Base-by-base conservation (phyloP, 805 yeast genomes). In the Pichia paraexigua region DNA sequence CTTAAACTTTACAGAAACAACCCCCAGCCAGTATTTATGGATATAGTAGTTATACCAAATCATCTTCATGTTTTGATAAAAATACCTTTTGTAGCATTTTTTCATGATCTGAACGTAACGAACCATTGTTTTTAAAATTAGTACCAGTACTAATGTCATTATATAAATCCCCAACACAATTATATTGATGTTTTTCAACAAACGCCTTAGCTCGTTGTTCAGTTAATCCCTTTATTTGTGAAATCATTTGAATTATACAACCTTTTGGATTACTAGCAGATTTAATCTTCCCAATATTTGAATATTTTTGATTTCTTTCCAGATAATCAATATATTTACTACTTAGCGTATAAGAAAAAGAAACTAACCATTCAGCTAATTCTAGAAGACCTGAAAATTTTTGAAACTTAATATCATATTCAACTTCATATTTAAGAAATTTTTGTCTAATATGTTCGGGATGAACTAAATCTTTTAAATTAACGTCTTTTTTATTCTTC, bases 201-300 rank as follows among this genome's bases (percentile, higher is more conserved):
- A 83, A 65, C 21, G 72, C 68, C 45, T 74, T 73, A 0, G 82
- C 77, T 49, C 75, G 75, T 2, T 73, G 61, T 11, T 71, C 74
- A 2, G 86, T 82, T 74, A 85, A 73, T 55, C 73, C 69, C 50
- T 78, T 80, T 56, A 85, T 73, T 51, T 83, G 83, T 48, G 75
- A 72, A 27, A 85, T 56, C 50, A 81, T 72, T 56, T 76, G 76
- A 5, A 72, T 55, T 57, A 72, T 76, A 0, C 81, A 73, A 43
- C 77, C 78, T 24, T 66, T 64, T 4, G 68, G 58, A 57, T 74
- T 76, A 13, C 69, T 65, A 0, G 86, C 86, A 7, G 86, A 79
- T 59, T 71, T 75, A 12, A 82, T 73, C 1, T 64, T 68, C 5
- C 83, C 82, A 10, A 85, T 64, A 56, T 78, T 80, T 1, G 84